Evolutionary conservation across 192 early-diverging fungal species (phyloP).

Genomic region (Oehlia diaphana): DNA sequence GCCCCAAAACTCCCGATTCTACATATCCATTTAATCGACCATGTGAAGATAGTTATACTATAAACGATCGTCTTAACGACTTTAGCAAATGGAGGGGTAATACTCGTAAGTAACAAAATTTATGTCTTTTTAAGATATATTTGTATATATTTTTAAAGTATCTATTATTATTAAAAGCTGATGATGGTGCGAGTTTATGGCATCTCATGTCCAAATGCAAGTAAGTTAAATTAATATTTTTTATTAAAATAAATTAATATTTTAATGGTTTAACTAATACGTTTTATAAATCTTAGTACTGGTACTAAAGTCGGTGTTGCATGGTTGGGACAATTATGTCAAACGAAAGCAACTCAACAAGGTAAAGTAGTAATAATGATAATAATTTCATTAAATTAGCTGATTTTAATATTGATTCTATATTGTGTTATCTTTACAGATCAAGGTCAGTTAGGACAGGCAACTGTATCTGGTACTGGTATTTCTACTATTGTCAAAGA

Average conservation of each 20-base stretch:
- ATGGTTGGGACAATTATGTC: conserved; percentile 80
- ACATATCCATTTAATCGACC: conserved; percentile 71
- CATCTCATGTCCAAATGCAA: conserved; percentile 87
- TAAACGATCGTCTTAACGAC: conserved; percentile 77
- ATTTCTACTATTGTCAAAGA: conserved; percentile 81
- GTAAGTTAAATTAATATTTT: conserved; percentile 33
- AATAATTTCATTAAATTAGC: neutral
- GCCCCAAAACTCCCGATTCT: conserved; percentile 46
- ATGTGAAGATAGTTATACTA: conserved; percentile 68
- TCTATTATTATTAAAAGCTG: conserved; percentile 20
- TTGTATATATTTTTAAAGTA: neutral
- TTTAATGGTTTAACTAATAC: neutral
- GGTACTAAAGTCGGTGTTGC: conserved; percentile 85
- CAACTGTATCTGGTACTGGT: conserved; percentile 75
- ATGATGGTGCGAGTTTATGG: conserved; percentile 87
- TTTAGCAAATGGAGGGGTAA: conserved; percentile 89
- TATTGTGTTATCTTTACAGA: neutral
- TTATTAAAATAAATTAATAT: neutral
- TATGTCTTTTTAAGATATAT: neutral
- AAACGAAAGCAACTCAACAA: conserved; percentile 50
- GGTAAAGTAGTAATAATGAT: conserved; percentile 31
- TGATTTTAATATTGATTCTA: neutral
- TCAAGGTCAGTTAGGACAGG: conserved; percentile 39
- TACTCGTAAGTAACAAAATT: neutral
- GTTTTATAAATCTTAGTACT: conserved; percentile 40